These are phyloP conservation scores for Trypanosoma scelopori DNA, from an alignment of 208 protist species.

Conservation along the genomic window DNA sequence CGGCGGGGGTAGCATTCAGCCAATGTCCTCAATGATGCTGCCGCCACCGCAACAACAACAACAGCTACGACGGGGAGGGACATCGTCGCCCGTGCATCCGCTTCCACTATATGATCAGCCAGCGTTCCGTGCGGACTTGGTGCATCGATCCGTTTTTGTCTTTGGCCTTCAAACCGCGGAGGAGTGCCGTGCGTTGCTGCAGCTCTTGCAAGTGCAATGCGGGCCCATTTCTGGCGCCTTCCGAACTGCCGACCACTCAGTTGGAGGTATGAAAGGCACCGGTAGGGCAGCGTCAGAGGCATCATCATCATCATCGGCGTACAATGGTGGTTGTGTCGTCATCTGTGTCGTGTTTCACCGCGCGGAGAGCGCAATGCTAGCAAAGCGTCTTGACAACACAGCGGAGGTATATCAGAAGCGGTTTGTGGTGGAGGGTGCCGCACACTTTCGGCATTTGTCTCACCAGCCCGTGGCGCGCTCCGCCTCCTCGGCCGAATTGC, in stretches of 20 bases:
- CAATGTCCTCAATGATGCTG: neutral
- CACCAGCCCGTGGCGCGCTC: neutral
- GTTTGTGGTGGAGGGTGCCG: slow-evolving; percentile 15
- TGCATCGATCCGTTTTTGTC: slow-evolving; percentile 23
- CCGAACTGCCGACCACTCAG: slow-evolving; percentile 3
- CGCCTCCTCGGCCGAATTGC: neutral
- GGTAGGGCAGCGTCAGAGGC: no score
- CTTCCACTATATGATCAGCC: slow-evolving; percentile 23
- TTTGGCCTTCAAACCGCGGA: slow-evolving; percentile 16
- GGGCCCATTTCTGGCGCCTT: slow-evolving; percentile 20
- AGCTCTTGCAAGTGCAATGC: slow-evolving; percentile 4
- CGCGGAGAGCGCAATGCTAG: neutral
- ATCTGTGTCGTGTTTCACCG: slow-evolving; percentile 14
- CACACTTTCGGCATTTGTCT: slow-evolving; percentile 2
- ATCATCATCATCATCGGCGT: no score
- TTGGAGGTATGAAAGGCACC: neutral
- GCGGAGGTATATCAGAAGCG: slow-evolving; percentile 19
- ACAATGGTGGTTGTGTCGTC: slow-evolving; percentile 4
- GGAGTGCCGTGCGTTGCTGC: slow-evolving; percentile 16
- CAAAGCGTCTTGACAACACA: slow-evolving; percentile 11
- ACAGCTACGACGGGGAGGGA: no score
- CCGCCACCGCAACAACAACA: neutral
- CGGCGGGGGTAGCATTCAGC: no score
- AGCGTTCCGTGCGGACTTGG: slow-evolving; percentile 11
- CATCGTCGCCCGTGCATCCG: neutral